Conservation (phyloP, 2,329 filamentous ascomycete species). For the Achaetomium macrosporum region DNA sequence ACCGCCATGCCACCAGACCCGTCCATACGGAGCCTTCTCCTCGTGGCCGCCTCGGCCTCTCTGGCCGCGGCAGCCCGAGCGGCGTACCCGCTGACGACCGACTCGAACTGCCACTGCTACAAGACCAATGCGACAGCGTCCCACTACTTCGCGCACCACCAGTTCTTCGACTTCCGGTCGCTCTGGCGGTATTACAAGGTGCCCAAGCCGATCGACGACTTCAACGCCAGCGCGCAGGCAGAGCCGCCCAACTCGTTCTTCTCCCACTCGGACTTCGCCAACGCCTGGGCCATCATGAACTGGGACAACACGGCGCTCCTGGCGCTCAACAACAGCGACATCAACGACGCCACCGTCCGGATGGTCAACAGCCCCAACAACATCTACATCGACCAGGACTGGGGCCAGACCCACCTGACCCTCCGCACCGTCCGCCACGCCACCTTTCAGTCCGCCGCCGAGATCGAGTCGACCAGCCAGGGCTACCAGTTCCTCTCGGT, state of each 20-base stretch:
- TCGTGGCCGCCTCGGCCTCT: constrained; percentile 16
- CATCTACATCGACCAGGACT: constrained; percentile 35
- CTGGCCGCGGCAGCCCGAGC: constrained; percentile 12
- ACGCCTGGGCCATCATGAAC: constrained; percentile 30
- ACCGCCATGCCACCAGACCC: constrained; percentile 8
- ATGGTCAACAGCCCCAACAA: constrained; percentile 38
- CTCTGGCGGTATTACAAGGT: constrained; percentile 29
- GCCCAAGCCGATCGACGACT: constrained; percentile 26
- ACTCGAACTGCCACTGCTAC: constrained; percentile 33
- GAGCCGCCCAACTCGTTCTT: constrained; percentile 31
- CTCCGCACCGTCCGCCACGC: constrained; percentile 31
- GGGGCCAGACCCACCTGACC: constrained; percentile 25
- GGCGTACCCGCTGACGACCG: constrained; percentile 24
- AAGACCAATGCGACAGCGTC: constrained; percentile 31
- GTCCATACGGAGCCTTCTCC: constrained; percentile 2
- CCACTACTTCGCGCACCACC: constrained; percentile 33
- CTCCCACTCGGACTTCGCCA: constrained; percentile 26
- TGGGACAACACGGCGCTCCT: constrained; percentile 33
- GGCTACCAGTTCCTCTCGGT: constrained; percentile 29
- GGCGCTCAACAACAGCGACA: constrained; percentile 17
- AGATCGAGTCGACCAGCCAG: constrained; percentile 28
- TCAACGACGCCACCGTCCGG: constrained; percentile 30
- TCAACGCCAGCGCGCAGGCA: constrained; percentile 27
- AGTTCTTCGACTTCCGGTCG: constrained; percentile 35
- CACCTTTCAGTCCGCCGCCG: constrained; percentile 28